Base-by-base conservation (phyloP, 176 grass and related monocot genomes). In the Chloris gayana region DNA sequence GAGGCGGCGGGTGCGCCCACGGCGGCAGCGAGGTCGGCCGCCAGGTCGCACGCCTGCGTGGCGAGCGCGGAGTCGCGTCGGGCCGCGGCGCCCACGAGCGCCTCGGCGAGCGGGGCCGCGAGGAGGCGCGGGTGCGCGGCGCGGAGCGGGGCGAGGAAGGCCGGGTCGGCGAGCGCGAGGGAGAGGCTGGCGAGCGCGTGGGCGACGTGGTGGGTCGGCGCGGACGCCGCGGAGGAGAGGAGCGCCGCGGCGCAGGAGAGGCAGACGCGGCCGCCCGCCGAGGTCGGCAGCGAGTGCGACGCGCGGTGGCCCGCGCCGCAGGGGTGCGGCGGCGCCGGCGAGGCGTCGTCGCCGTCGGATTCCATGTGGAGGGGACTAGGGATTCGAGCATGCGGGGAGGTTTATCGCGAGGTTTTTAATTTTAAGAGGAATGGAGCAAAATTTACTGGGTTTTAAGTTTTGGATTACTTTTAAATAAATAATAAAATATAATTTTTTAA, bases 141-240 rank as follows among this genome's bases (percentile, higher is more conserved):
- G 51, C 85, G 67, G 46, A 97, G 73, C 39, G 76, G 73, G 2
- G 41, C 67, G 18, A 87, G 68, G 81, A 93, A 93, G 53, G 86
- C 60, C 49, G 74, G 80, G 85, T 84, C 88, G 26, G 77, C 82
- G 68, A 98, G 88, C 49, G 95, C 95, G 50, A 90, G 46, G 64
- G 95, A 92, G 80, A 97, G 85, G 65, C 78, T 88, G 65, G 91
- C 89, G 53, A 97, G 95, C 42, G 70, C 95, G 69, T 92, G 91
- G 77, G 95, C 90, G 81, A 98, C 83, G 87, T 94, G 95, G 85
- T 94, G 92, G 22, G 91, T 81, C 50, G 89, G 85, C 64, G 88
- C 79, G 73, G 84, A 75, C 42, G 85, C 64, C 8, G 73, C 77
- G 77, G 89, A 89, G 66, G 83, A 89, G 70, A 98, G 87, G 24